A percentile compares a stretch with the other conserved stretches of the same genome.
These are phyloP conservation scores for Papilionanthe hybrid DNA, from an alignment of 116 monocot species.

Conservation along the genomic window DNA sequence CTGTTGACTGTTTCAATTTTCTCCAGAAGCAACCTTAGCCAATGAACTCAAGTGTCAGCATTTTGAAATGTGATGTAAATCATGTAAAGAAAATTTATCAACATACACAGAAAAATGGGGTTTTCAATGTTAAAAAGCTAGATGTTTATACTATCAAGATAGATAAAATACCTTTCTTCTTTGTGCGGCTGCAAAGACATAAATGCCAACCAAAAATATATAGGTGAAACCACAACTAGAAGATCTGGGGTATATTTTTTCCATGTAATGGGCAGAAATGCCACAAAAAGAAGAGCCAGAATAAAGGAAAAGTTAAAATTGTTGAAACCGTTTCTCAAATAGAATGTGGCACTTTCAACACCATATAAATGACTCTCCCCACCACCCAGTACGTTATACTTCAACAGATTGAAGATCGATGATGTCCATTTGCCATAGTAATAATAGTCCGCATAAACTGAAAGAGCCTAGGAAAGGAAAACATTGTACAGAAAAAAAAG, in stretches of 20 bases:
- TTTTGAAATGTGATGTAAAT: neutral
- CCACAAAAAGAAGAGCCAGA: conserved; percentile 76
- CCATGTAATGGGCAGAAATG: conserved; percentile 54
- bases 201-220: conserved; percentile 90
- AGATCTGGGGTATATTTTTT: conserved; percentile 81
- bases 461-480: conserved; percentile 50
- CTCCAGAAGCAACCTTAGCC: neutral
- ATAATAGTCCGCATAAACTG: conserved; percentile 59
- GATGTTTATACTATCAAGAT: neutral
- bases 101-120: neutral
- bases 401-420: conserved; percentile 79
- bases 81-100: neutral
- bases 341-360: conserved; percentile 69
- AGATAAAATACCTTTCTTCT: conserved; percentile 79
- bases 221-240: conserved; percentile 68
- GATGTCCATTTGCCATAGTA: conserved; percentile 87
- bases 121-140: neutral
- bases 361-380: conserved; percentile 97
- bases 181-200: conserved; percentile 97
- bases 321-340: conserved; percentile 90
- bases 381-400: conserved; percentile 88
- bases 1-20: neutral
- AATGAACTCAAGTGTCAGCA: neutral
- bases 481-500: neutral
- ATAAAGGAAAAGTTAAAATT: conserved; percentile 90